Evolutionary conservation across 1,284 basidiomycete genomes (phyloP).

Genomic region (Sanguinoderma infundibulare): DNA sequence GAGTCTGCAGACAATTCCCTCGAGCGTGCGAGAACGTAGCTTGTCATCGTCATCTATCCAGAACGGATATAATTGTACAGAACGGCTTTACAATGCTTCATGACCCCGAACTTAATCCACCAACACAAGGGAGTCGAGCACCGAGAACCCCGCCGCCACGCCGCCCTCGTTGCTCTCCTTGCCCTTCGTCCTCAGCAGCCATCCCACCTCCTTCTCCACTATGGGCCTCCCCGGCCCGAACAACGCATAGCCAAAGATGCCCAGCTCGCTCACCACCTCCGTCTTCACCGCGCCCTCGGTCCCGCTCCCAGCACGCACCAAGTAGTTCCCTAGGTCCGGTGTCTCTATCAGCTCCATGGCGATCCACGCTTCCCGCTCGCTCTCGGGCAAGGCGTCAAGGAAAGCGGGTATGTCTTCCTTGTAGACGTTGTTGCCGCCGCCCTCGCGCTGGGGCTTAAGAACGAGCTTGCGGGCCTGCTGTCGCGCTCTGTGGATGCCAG

Average conservation of each 20-base stretch:
- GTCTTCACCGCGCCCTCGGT: slow-evolving; percentile 44
- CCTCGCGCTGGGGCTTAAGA: slow-evolving; percentile 96
- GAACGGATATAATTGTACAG: not conserved
- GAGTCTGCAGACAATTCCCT: not conserved
- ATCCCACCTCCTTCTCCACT: slow-evolving; percentile 76
- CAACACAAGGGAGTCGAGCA: slow-evolving; percentile 82
- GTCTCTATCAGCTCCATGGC: slow-evolving; percentile 92
- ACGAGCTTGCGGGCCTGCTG: slow-evolving; percentile 64
- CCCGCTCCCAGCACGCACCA: slow-evolving; percentile 63
- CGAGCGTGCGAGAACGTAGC: not conserved
- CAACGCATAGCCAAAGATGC: slow-evolving; percentile 89
- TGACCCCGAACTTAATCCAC: slow-evolving; percentile 46
- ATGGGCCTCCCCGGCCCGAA: slow-evolving; percentile 50
- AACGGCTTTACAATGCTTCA: not conserved
- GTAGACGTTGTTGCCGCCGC: slow-evolving; percentile 98
- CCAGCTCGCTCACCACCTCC: slow-evolving; percentile 90
- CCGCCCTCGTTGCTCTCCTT: slow-evolving; percentile 94
- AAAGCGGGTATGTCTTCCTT: slow-evolving; percentile 82
- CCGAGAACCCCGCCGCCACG: slow-evolving; percentile 90
- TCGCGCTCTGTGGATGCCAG: slow-evolving; percentile 90
- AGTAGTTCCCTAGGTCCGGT: slow-evolving; percentile 71
- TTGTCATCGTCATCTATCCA: not conserved
- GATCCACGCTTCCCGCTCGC: slow-evolving; percentile 84
- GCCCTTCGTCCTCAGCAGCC: slow-evolving; percentile 91
- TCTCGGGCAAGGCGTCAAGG: slow-evolving; percentile 60